phyloP scores from a whole-genome alignment of 371 early-diverging fungal species.

The Umbelopsis sp. region DNA sequence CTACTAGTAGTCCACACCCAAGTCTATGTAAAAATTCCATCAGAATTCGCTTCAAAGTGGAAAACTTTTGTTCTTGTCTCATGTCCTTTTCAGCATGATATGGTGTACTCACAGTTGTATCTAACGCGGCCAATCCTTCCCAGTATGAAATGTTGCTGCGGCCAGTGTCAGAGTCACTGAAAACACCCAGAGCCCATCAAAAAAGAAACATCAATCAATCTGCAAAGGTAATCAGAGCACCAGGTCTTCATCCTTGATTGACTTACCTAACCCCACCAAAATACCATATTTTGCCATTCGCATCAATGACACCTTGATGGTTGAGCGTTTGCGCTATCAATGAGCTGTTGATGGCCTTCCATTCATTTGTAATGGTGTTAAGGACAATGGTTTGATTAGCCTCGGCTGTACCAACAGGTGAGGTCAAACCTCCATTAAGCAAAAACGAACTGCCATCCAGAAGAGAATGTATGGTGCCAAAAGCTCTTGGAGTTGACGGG shows the following conservation, averaged over 20 bases:
- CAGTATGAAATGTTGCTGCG: constrained; percentile 15
- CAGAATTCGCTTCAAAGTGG: background rate
- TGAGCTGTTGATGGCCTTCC: constrained; percentile 21
- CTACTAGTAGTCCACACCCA: constrained; percentile 8
- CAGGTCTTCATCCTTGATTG: background rate
- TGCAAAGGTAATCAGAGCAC: background rate
- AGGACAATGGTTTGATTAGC: constrained; percentile 21
- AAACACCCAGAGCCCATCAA: background rate
- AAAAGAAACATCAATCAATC: background rate
- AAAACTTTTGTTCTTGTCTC: background rate
- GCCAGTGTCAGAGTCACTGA: constrained; percentile 27
- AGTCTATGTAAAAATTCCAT: background rate
- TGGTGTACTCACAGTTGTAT: constrained; percentile 19
- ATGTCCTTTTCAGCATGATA: background rate
- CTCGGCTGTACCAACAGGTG: constrained; percentile 19
- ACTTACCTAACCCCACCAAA: constrained; percentile 30
- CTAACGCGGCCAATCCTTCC: constrained; percentile 19
- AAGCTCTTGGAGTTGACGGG: constrained; percentile 22
- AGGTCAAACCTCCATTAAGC: constrained; percentile 27
- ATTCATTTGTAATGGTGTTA: constrained; percentile 18
- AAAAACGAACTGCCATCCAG: constrained; percentile 18
- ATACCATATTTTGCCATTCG: constrained; percentile 21
- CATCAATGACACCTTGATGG: constrained; percentile 23
- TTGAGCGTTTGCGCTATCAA: constrained; percentile 24
- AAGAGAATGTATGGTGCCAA: constrained; percentile 25